These are phyloP conservation scores for Candida alai DNA, from an alignment of 805 yeast genomes.

Conservation along the genomic window DNA sequence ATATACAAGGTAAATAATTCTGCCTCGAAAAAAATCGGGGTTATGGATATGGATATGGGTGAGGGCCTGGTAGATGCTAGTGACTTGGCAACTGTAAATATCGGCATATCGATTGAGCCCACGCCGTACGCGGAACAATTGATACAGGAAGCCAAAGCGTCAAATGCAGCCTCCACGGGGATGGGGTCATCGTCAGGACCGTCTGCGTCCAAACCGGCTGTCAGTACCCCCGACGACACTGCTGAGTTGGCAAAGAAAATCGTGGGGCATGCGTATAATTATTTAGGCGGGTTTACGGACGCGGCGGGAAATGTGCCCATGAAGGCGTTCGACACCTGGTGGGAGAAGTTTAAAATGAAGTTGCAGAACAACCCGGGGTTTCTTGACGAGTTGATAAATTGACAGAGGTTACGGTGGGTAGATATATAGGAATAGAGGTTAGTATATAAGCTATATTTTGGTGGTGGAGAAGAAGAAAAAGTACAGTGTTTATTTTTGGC, in stretches of 20 bases:
- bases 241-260: slow-evolving; percentile 79
- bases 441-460: too few species aligned
- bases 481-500: too few species aligned
- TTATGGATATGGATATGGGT: slow-evolving; percentile 39
- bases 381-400: slow-evolving; percentile 43
- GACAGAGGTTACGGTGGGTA: neutral
- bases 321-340: slow-evolving; percentile 88
- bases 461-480: too few species aligned
- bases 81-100: slow-evolving; percentile 32
- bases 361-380: slow-evolving; percentile 80
- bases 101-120: slow-evolving; percentile 93
- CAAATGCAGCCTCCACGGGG: slow-evolving; percentile 16
- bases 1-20: slow-evolving; percentile 72
- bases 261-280: slow-evolving; percentile 90
- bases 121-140: slow-evolving; percentile 58
- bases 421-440: too few species aligned
- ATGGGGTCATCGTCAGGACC: too few species aligned
- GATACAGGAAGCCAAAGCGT: slow-evolving; percentile 41
- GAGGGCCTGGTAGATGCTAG: slow-evolving; percentile 27
- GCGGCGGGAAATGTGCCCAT: slow-evolving; percentile 77
- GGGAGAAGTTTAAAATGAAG: slow-evolving; percentile 82
- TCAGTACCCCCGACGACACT: slow-evolving; percentile 21
- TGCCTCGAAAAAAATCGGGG: slow-evolving; percentile 19
- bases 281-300: slow-evolving; percentile 82
- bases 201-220: slow-evolving; percentile 10